Evolutionary conservation across 208 protist species (phyloP), one percentile per base, ranked within the genome.

Genomic region (Tritrichomonas musculus): DNA sequence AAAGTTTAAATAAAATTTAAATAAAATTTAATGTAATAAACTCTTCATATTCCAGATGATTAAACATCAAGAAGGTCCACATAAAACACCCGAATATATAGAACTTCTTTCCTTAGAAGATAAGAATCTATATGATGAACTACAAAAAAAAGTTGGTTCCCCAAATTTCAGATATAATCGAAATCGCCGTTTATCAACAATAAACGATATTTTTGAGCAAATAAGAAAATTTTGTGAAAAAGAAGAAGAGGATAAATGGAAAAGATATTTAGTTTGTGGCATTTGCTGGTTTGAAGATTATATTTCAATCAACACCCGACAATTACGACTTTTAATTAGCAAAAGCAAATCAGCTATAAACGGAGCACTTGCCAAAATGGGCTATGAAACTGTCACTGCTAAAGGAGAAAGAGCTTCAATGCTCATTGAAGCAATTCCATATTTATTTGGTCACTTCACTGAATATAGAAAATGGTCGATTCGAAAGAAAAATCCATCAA

Each of bases 301-400:
- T 50, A 82, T 82, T 11, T 20, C 41, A 8, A 82, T 82, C 1
- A 82, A 82, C 30, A 82, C 41, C 13, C 33, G 73, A 53, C 73
- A 82, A 82, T 82, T 82, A 53, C 47, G 41, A 82, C 11, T 82
- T 20, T 36, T 82, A 20, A 36, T 50, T 53, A 50, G 25, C 8
- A 82, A 82, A 82, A 53, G 73, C 41, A 82, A 82, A 30, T 82
- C 73, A n/a, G 47, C 73, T n/a, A 82, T 82, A 5, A 82, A 82
- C 30, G 73, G 41, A 47, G 41, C 41, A 3, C 22, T 82, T 3
- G 39, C n/a, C 1, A 50, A 50, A 50, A 82, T 82, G 33, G 73
- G 73, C 1, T 82, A 50, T 44, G 41, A 50, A 41, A 47, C 73
- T 22, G n/a, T 36, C 30, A 47, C 73, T n/a, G 8, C 73, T 33